phyloP scores from a whole-genome alignment of 2,329 filamentous ascomycete species.

The Catunica adiposa region DNA sequence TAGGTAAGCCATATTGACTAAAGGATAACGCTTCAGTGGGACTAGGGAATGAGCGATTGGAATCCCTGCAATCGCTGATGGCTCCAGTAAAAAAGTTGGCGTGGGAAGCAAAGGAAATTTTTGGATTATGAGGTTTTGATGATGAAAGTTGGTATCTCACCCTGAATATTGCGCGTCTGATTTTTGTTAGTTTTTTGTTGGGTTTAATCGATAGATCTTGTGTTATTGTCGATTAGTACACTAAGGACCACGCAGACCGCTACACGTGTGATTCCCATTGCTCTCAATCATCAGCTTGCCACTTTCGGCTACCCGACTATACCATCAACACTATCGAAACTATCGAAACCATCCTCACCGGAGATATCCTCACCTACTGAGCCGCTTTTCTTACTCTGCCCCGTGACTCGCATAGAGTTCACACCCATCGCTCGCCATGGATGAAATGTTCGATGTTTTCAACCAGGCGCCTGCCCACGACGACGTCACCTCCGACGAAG shows the following conservation, averaged over 20 bases:
- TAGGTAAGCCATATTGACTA: neutral
- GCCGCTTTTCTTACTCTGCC: neutral
- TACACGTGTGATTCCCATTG: too few relatives aligned
- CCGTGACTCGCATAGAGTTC: neutral
- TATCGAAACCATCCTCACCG: neutral
- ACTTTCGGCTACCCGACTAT: too few relatives aligned
- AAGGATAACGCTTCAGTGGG: neutral
- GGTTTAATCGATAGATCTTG: too few relatives aligned
- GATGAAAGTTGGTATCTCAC: neutral
- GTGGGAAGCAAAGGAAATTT: neutral
- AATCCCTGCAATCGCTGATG: slow-evolving; percentile 4
- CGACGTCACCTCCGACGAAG: slow-evolving; percentile 27
- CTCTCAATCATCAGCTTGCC: too few relatives aligned
- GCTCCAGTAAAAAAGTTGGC: slow-evolving; percentile 12
- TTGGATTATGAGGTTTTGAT: neutral
- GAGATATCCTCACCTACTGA: neutral
- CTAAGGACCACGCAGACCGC: too few relatives aligned
- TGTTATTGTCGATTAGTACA: too few relatives aligned
- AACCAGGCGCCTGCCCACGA: slow-evolving; percentile 41
- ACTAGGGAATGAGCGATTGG: neutral
- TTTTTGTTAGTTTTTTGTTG: too few relatives aligned
- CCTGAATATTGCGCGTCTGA: neutral
- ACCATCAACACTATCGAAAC: neutral
- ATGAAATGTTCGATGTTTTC: slow-evolving; percentile 72
- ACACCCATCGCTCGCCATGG: slow-evolving; percentile 31